Evolutionary conservation across 108 stramenopile genomes (phyloP), one percentile per base, ranked within the genome.

Genomic region (Pseudonitzschia multistriata): DNA sequence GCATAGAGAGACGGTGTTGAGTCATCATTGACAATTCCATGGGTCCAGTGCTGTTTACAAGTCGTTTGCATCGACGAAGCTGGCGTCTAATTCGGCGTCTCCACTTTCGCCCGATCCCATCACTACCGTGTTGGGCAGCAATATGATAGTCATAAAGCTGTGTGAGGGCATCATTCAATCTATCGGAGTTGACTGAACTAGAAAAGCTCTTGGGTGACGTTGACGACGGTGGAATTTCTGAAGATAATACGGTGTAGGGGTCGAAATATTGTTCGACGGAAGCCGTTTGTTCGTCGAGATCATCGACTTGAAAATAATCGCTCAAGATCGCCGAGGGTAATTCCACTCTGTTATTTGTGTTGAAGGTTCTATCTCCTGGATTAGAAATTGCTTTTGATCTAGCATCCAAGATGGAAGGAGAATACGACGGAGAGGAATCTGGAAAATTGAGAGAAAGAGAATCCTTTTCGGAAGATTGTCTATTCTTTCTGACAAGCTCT

Each of bases 11-110:
- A 21, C 71, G 57, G 31, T 42, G 37, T 14, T 21, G 33, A 19
- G 68, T 50, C 30, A 68, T 61, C 17, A 34, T n/a, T 17, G 73
- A 74, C 14, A 79, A 69, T 59, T 42, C 8, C 78, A 79, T 79
- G 0, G 71, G 68, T 8, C 67, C 62, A 31, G 45, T 39, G 35
- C 73, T 74, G 27, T 79, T 66, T 55, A 74, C n/a, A 6, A 47
- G 56, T 54, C 73, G 36, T 14, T 28, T 14, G 37, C 45, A 30
- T 35, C 73, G 55, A 52, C 66, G 65, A 19, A 27, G 37, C n/a
- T 60, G 40, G 49, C 65, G 73, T 1, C 60, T 40, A 14, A 59
- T 13, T 45, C 42, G 3, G 17, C 8, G 11, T 17, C 42, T 2
- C 15, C 42, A 45, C 42, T 8, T 45, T 45, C 42, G 17, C 13